Base-by-base conservation (phyloP, 2,329 filamentous ascomycete genomes). In the Xylaria digitata region DNA sequence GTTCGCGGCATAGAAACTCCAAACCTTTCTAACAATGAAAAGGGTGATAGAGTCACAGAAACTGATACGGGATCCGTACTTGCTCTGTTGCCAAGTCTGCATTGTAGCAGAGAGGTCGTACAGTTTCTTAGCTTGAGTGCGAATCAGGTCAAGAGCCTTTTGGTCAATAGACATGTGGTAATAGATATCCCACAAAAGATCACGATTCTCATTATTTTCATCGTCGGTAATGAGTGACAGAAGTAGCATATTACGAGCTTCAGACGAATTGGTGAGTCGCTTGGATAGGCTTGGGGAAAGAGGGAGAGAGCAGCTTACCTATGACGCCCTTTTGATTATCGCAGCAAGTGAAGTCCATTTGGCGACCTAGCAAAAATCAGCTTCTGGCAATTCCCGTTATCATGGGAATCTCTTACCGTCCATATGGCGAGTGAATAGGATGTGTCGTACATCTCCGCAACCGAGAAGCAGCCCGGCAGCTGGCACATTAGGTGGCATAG, bases 301-400 rank as follows among this genome's bases (percentile, higher is more conserved):
- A 6, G 2, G n/a, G 17, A 21, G 3, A 15, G 3, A n/a, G 30
- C 9, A 9, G 65, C 80, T 64, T 70, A 86, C 86, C 85, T 54
- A 88, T 78, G 61, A 87, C 78, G 30, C 80, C 81, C n/a, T 81
- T 77, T 34, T 87, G 79, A 50, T 79, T 69, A 72, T 89, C 87
- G 72, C 86, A 89, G 67, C 82, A 86, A 1, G 87, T 89, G 48
- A 89, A 75, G 67, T 87, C 85, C 15, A 88, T 79, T 32, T 80
- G 72, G 26, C 69, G 62, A 4, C 74, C 80, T 82, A 5, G 30
- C 4, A 11, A 5, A 54, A 79, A 26, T 57, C 42, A 72, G 57
- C 65, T 30, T 23, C 8, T n/a, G 26, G 3, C 26, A 19, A 8
- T 19, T 7, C 6, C 15, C 48, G 42, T 3, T 11, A 23, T n/a